Percentiles rank a stretch among this genome's conserved stretches.
Evolutionary conservation across 306 rosid genomes (phyloP).

Genomic region (Rosa persica): DNA sequence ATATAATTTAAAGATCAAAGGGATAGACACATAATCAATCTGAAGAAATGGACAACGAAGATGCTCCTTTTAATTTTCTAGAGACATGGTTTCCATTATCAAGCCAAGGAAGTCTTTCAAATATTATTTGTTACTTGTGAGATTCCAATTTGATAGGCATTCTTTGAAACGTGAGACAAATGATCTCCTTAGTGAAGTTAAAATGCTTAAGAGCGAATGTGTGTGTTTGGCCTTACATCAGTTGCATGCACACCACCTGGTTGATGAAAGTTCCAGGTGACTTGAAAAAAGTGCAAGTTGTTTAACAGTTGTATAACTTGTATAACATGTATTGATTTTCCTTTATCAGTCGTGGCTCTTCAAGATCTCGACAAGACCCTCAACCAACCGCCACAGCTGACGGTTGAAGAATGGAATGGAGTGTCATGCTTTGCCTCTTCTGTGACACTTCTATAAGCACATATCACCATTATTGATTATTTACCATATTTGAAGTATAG

Average conservation of each 20-base stretch:
- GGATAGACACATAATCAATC: no score
- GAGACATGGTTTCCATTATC: no score
- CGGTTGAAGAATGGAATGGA: slow-evolving; percentile 77
- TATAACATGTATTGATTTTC: no score
- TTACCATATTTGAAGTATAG: slow-evolving; percentile 2
- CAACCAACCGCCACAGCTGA: slow-evolving; percentile 55
- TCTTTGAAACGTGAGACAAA: not conserved
- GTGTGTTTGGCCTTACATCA: not conserved
- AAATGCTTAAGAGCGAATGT: no score
- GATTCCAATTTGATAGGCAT: not conserved
- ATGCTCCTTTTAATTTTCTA: not conserved
- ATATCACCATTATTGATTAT: slow-evolving; percentile 1
- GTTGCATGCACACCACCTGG: not conserved
- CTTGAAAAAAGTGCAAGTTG: not conserved
- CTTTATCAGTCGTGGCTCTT: slow-evolving; percentile 58
- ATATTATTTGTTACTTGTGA: not conserved
- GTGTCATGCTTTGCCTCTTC: slow-evolving; percentile 76
- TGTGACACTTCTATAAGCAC: slow-evolving; percentile 66
- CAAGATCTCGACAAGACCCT: slow-evolving; percentile 58
- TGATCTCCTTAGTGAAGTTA: not conserved
- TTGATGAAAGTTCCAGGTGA: not conserved
- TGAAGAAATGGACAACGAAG: not conserved
- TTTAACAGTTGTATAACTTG: not conserved
- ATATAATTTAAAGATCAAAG: not conserved
- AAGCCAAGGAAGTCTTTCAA: no score